phyloP scores from a whole-genome alignment of 441 rosid species.

The Hura crepitans region DNA sequence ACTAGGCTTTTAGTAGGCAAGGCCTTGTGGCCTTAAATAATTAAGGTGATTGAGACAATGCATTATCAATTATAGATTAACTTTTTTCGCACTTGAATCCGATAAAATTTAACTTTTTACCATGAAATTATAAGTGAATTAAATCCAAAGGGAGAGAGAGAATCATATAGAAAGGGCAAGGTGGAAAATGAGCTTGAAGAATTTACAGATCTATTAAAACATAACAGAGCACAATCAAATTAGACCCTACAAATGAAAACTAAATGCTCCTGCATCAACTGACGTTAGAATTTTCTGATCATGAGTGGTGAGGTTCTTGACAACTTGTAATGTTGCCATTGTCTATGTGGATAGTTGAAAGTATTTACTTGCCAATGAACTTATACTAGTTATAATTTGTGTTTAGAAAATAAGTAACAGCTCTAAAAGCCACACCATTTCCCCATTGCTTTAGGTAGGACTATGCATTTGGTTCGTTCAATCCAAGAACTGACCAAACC shows the following conservation, averaged over 20 bases:
- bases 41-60: no score
- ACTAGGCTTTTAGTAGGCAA: no score
- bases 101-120: no score
- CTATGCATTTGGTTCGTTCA: no score
- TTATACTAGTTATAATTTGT: not conserved
- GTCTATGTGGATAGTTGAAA: not conserved
- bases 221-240: conserved; percentile 86
- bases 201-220: conserved; percentile 82
- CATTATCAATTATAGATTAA: no score
- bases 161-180: conserved; percentile 70
- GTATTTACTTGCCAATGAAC: not conserved
- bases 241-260: conserved; percentile 78
- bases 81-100: no score
- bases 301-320: conserved; percentile 41
- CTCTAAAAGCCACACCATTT: no score
- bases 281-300: conserved; percentile 55
- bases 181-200: conserved; percentile 94
- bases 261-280: conserved; percentile 67
- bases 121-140: not conserved
- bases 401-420: no score
- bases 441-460: no score
- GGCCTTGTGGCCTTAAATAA: no score
- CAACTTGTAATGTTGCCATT: conserved; percentile 43
- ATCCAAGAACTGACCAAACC: no score
- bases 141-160: conserved; percentile 9